A percentile compares a stretch with the other conserved stretches of the same genome.
Conservation (phyloP, 768 basidiomycete genomes). For the Mycena capillaripes region DNA sequence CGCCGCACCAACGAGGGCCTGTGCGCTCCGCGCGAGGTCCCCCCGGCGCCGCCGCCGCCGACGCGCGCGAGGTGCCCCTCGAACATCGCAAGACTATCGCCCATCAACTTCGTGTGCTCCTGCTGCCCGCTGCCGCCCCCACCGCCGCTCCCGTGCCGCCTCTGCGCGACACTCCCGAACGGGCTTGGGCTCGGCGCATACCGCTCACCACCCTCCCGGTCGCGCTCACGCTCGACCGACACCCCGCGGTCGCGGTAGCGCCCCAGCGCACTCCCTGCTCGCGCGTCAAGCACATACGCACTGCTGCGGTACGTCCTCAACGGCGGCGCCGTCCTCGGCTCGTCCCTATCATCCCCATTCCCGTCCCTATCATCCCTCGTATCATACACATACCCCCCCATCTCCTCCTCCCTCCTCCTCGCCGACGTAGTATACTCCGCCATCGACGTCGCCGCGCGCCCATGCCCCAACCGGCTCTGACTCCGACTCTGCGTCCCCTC, state of each 20-base stretch:
- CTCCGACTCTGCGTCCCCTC: conserved; percentile 38
- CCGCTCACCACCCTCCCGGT: conserved; percentile 30
- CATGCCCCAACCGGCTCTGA: conserved; percentile 38
- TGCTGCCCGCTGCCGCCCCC: conserved; percentile 41
- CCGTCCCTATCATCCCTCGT: conserved; percentile 17
- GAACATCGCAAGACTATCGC: conserved; percentile 79
- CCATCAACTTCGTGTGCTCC: conserved; percentile 80
- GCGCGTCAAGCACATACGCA: conserved; percentile 49
- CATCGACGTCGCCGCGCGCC: conserved; percentile 70
- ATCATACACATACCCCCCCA: neutral
- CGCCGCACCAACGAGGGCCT: conserved; percentile 73
- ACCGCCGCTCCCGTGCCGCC: conserved; percentile 26
- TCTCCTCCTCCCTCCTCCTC: no score
- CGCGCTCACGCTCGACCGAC: conserved; percentile 34
- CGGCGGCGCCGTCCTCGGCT: conserved; percentile 54
- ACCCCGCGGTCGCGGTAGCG: conserved; percentile 23
- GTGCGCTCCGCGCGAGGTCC: conserved; percentile 74
- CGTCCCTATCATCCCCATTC: conserved; percentile 36
- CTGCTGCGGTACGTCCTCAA: conserved; percentile 57
- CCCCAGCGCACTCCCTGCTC: conserved; percentile 34
- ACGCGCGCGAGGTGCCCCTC: conserved; percentile 74
- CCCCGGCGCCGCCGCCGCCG: conserved; percentile 51
- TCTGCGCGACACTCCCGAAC: conserved; percentile 40
- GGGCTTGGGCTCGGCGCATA: conserved; percentile 43
- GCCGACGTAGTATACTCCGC: conserved; percentile 53